These are phyloP conservation scores for Globisporangium acanthophoron DNA, from an alignment of 352 stramenopile genomes.

Conservation along the genomic window DNA sequence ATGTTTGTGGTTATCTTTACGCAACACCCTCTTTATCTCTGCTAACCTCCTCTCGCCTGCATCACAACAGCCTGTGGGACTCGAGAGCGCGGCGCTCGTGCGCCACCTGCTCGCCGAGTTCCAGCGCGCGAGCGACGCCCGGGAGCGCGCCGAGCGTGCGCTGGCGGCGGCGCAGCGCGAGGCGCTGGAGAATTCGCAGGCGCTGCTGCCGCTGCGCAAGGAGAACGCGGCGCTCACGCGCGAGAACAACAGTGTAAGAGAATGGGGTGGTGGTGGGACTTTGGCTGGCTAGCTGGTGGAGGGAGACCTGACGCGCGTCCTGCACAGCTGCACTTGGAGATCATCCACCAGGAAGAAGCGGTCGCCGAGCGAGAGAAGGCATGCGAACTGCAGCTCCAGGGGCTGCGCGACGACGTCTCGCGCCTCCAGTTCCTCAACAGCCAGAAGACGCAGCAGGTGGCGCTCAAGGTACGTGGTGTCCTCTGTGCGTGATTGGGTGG, in stretches of 20 bases:
- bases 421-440: conserved; percentile 64
- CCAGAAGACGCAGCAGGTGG: conserved; percentile 46
- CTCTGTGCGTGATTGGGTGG: not conserved
- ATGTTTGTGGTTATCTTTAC: not conserved
- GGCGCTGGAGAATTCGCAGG: conserved; percentile 57
- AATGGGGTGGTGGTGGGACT: not conserved
- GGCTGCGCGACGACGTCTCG: conserved; percentile 64
- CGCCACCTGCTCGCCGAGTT: conserved; percentile 53
- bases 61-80: conserved; percentile 32
- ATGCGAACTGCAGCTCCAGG: conserved; percentile 59
- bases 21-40: not conserved
- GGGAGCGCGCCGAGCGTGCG: conserved; percentile 29
- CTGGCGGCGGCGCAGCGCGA: conserved; percentile 57
- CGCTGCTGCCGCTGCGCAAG: conserved; percentile 65
- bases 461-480: conserved; percentile 40
- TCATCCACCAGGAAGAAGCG: conserved; percentile 78
- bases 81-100: conserved; percentile 60
- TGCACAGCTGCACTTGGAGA: conserved; percentile 59
- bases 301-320: not conserved
- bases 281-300: not conserved
- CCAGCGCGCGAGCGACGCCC: conserved; percentile 20
- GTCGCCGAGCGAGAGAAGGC: conserved; percentile 57
- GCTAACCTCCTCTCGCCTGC: not conserved
- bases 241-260: conserved; percentile 73
- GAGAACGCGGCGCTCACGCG: conserved; percentile 66